Percentiles rank a stretch among this genome's conserved stretches.
These are phyloP conservation scores for Datura wrightii DNA, from an alignment of 257 asterid species.

Conservation along the genomic window DNA sequence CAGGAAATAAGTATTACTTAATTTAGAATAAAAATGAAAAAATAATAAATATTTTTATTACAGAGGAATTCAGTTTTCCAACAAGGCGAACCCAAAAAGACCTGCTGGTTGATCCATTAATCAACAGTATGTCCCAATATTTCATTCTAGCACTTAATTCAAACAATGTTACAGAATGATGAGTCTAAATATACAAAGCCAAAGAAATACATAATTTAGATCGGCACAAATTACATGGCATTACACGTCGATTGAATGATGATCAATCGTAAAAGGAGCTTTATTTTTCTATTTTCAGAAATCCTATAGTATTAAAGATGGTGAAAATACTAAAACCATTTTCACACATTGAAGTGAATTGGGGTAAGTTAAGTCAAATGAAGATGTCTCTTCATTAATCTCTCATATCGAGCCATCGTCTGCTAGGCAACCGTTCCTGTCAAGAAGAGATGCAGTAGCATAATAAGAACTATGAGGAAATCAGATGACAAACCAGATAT, in stretches of 20 bases:
- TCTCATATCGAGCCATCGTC: constrained; percentile 28
- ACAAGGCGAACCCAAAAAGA: no score
- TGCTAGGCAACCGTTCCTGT: constrained; percentile 29
- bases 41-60: no score
- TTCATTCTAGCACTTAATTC: not conserved
- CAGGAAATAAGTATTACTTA: no score
- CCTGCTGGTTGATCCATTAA: not conserved
- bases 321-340: constrained; percentile 44
- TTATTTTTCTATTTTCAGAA: constrained; percentile 31
- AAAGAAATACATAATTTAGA: constrained; percentile 7
- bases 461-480: not conserved
- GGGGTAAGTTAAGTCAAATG: constrained; percentile 24
- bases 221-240: constrained; percentile 23
- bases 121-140: not conserved
- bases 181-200: constrained; percentile 3
- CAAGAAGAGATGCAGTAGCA: not conserved
- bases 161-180: not conserved
- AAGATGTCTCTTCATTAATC: constrained; percentile 23
- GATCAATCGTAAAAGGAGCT: constrained; percentile 37
- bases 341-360: constrained; percentile 44
- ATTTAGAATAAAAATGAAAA: no score
- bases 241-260: constrained; percentile 37
- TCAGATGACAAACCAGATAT: not conserved
- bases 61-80: not conserved
- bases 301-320: constrained; percentile 29